phyloP scores from a whole-genome alignment of 345 rosid genomes.

The Populus alba region DNA sequence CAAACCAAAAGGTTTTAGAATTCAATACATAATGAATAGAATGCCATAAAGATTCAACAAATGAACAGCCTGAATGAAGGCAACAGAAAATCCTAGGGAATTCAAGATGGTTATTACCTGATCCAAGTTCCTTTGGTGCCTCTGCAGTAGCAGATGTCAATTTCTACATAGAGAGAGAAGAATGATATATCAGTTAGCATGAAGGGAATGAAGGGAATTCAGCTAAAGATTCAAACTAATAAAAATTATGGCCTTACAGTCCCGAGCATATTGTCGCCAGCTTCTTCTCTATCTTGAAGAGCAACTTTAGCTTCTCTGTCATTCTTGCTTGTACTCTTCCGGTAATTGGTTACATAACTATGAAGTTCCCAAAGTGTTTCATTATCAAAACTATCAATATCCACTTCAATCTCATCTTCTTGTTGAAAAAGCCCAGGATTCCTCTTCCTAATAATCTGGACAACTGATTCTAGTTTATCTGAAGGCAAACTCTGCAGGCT shows the following conservation, averaged over 20 bases:
- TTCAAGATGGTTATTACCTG: constrained; percentile 32
- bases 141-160: constrained; percentile 18
- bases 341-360: constrained; percentile 49
- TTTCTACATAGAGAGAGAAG: constrained; percentile 30
- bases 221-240: background rate
- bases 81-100: background rate
- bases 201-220: background rate
- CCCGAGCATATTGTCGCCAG: constrained; percentile 35
- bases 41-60: background rate
- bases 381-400: constrained; percentile 74
- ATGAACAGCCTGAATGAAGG: background rate
- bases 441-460: constrained; percentile 80
- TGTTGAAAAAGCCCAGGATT: constrained; percentile 63
- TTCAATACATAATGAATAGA: background rate
- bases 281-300: constrained; percentile 36
- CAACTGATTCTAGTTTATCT: constrained; percentile 64
- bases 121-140: constrained; percentile 24
- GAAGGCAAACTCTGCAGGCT: constrained; percentile 74
- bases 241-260: constrained; percentile 38
- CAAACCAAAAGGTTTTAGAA: constrained; percentile 2
- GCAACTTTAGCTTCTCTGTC: constrained; percentile 39
- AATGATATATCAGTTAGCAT: constrained; percentile 3
- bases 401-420: constrained; percentile 91
- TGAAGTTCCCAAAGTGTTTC: constrained; percentile 91
- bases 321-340: constrained; percentile 42